Evolutionary conservation across 1,284 basidiomycete genomes (phyloP).

Genomic region (Phlebopus sp.): DNA sequence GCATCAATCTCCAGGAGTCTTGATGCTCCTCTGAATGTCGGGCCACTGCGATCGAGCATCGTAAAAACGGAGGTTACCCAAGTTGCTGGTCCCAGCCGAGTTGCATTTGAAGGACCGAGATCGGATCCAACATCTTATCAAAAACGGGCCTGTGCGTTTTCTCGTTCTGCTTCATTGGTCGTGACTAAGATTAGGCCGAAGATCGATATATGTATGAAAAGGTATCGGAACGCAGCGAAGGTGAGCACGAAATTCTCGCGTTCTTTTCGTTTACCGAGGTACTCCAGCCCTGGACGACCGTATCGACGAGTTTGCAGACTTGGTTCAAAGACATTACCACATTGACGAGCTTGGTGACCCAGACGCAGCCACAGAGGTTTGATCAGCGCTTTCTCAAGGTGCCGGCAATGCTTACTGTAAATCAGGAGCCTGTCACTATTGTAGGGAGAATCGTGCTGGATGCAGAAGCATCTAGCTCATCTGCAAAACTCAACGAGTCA

Average conservation of each 20-base stretch:
- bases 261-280: background rate
- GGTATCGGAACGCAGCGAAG: constrained; percentile 75
- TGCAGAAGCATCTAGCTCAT: constrained; percentile 48
- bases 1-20: constrained; percentile 1
- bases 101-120: constrained; percentile 45
- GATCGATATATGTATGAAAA: constrained; percentile 96
- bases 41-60: constrained; percentile 8
- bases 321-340: constrained; percentile 67
- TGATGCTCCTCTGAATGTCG: constrained; percentile 18
- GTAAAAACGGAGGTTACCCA: constrained; percentile 21
- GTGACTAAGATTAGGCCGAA: constrained; percentile 25
- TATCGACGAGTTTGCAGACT: constrained; percentile 80
- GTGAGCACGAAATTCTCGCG: constrained; percentile 38
- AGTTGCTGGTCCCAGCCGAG: constrained; percentile 40
- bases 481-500: constrained; percentile 70
- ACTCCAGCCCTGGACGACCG: constrained; percentile 71
- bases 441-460: constrained; percentile 84
- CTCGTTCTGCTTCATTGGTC: background rate
- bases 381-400: constrained; percentile 17
- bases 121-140: constrained; percentile 41
- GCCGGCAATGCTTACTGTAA: constrained; percentile 5
- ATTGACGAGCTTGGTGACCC: constrained; percentile 79
- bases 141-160: constrained; percentile 53
- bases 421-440: constrained; percentile 69
- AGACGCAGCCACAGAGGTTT: constrained; percentile 64